phyloP scores from a whole-genome alignment of 2,329 filamentous ascomycete species.

The Colletotrichum musae region DNA sequence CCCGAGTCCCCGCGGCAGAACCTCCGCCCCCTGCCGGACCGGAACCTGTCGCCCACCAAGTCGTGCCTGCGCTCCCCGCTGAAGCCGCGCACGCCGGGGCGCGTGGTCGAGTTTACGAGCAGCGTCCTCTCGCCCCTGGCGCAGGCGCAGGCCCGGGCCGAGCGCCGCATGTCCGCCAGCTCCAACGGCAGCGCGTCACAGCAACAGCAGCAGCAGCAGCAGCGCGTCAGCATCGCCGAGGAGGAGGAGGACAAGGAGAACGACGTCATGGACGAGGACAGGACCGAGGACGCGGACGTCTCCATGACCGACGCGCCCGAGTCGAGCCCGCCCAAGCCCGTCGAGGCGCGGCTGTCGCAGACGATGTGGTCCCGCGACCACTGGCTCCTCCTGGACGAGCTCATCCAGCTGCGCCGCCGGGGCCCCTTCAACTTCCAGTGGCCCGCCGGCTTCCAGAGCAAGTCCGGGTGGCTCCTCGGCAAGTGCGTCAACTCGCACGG shows the following conservation, averaged over 20 bases:
- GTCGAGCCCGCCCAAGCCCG: conserved; percentile 1
- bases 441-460: conserved; percentile 45
- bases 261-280: conserved; percentile 45
- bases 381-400: conserved; percentile 67
- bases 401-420: conserved; percentile 63
- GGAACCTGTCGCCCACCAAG: conserved; percentile 68
- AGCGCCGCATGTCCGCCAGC: conserved; percentile 26
- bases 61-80: conserved; percentile 70
- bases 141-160: conserved; percentile 51
- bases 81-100: conserved; percentile 71
- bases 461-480: conserved; percentile 58
- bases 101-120: conserved; percentile 71
- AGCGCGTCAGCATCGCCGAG: conserved; percentile 33
- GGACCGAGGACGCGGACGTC: conserved; percentile 28
- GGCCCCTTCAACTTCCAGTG: conserved; percentile 57
- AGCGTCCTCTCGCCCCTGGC: conserved; percentile 63
- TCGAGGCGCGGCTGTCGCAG: conserved; percentile 51
- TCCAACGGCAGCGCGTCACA: conserved; percentile 28
- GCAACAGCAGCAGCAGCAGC: conserved; percentile 21
- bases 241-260: conserved; percentile 52
- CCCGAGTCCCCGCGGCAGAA: conserved; percentile 52
- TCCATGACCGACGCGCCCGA: conserved; percentile 37
- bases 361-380: conserved; percentile 65
- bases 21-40: conserved; percentile 64
- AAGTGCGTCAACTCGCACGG: conserved; percentile 64